phyloP scores from a whole-genome alignment of 768 basidiomycete species.

The Boletales sp. region DNA sequence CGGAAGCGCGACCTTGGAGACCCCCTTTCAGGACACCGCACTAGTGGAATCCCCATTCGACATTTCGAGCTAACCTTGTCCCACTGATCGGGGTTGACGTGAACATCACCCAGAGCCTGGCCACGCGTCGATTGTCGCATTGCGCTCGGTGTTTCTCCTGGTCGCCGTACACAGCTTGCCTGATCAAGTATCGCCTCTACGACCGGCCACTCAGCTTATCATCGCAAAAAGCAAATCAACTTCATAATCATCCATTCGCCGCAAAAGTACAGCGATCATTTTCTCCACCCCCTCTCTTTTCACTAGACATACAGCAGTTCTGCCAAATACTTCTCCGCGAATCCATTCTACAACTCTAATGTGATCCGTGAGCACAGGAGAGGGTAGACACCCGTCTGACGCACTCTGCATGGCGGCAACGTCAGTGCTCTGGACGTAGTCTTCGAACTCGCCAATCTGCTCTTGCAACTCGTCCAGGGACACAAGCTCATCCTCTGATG shows the following conservation, averaged over 20 bases:
- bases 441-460: slow-evolving; percentile 78
- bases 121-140: slow-evolving; percentile 9
- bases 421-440: slow-evolving; percentile 89
- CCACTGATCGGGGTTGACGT: slow-evolving; percentile 20
- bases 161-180: slow-evolving; percentile 19
- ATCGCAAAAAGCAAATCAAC: background rate
- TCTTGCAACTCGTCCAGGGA: slow-evolving; percentile 94
- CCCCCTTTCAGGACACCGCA: slow-evolving; percentile 14
- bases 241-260: slow-evolving; percentile 5
- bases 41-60: slow-evolving; percentile 16
- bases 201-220: background rate
- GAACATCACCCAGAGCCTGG: slow-evolving; percentile 1
- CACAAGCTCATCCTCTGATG: slow-evolving; percentile 89
- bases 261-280: slow-evolving; percentile 8
- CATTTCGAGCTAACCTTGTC: slow-evolving; percentile 32
- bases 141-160: slow-evolving; percentile 9
- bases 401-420: slow-evolving; percentile 92
- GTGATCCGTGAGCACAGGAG: slow-evolving; percentile 2
- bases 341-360: slow-evolving; percentile 21
- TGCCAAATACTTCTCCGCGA: background rate
- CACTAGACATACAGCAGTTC: slow-evolving; percentile 6
- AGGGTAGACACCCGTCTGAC: background rate
- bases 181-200: slow-evolving; percentile 1
- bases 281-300: slow-evolving; percentile 5
- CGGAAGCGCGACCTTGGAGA: slow-evolving; percentile 13